Evolutionary conservation across 208 protist genomes (phyloP), one percentile per base, ranked within the genome.

Genomic region (Tritrichomonas foetus): DNA sequence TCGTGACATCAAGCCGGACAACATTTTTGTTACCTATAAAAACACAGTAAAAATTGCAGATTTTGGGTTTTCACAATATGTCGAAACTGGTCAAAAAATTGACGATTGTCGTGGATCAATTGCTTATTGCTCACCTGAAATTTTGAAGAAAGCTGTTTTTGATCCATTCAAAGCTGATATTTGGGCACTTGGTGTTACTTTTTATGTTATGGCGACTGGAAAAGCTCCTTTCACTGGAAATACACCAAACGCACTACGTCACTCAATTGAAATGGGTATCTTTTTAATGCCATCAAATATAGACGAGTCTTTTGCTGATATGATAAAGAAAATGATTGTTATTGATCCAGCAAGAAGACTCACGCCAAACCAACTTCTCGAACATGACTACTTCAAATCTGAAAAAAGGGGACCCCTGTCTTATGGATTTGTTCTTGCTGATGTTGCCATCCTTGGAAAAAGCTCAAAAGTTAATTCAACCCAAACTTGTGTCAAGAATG

Each of bases 91-190:
- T 13, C 47, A 89, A 49, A 16, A 33, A 55, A 8, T n/a, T 57
- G 44, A 89, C 14, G 27, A 25, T 22, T 89, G 53, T 89, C 27
- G n/a, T 13, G 78, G 78, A 0, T 89, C 78, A 33, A 44, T 44
- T 5, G 78, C 44, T 33, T 89, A 44, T 89, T 47, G n/a, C 20
- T 25, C 78, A 89, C 78, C 78, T 36, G 78, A 89, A 39, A 89
- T 89, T 57, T 89, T 89, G 8, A 3, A 53, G 22, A 0, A 49
- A 39, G 57, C 53, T 3, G 14, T 33, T 47, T 20, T 57, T 39
- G 78, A 89, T 89, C 78, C 47, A 57, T 57, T 89, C 41, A 89
- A 89, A 57, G 78, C 41, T 20, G 78, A 89, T 89, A 27, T 53
- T 57, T 89, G 78, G 78, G 41, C 78, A 9, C 47, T 89, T 39